Evolutionary conservation across 371 early-diverging fungal species (phyloP), one percentile per base, ranked within the genome.

Genomic region (Furculomyces boomerangus): DNA sequence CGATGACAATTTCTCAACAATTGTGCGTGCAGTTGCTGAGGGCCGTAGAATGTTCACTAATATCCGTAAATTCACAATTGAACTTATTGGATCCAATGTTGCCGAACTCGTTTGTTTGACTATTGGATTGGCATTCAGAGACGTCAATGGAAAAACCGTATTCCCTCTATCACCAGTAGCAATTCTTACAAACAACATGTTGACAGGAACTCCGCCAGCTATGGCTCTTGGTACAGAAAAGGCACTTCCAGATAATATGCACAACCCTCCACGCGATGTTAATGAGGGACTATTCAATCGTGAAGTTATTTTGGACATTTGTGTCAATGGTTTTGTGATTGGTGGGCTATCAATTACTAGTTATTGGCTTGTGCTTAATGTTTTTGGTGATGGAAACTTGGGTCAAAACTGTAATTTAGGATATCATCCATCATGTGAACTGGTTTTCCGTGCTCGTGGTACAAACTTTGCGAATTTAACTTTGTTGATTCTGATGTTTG

Each of bases 1-100:
- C 8, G 81, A 83, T 60, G 76, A 81, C 50, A 67, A 74, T 64
- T 84, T 86, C 62, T 72, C 80, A 26, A 76, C 82, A 35, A 79
- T 88, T 29, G 70, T 82, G 40, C 70, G 62, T 7, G 89, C 81
- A 2, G 74, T 93, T 49, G 75, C 79, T 56, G 79, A 79, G 43
- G 93, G 92, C 43, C 77, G 93, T 28, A 68, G 84, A 0, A 77
- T 85, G 8, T 91, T 88, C 32, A 81, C 77, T 66, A 95, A 95
- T 68, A 92, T 94, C 63, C 71, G 81, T 57, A 90, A 93, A 55
- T 90, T 93, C 65, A 82, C 92, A 44, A 77, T 85, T 2, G 89
- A 91, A 60, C 75, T 95, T 67, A 68, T 96, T 30, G 79, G 81
- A 31, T 88, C 91, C 55, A 96, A 95, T 61, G 78, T 79, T 7